These are phyloP conservation scores for Rubus idaeus DNA, from an alignment of 306 rosid genomes.

Conservation along the genomic window DNA sequence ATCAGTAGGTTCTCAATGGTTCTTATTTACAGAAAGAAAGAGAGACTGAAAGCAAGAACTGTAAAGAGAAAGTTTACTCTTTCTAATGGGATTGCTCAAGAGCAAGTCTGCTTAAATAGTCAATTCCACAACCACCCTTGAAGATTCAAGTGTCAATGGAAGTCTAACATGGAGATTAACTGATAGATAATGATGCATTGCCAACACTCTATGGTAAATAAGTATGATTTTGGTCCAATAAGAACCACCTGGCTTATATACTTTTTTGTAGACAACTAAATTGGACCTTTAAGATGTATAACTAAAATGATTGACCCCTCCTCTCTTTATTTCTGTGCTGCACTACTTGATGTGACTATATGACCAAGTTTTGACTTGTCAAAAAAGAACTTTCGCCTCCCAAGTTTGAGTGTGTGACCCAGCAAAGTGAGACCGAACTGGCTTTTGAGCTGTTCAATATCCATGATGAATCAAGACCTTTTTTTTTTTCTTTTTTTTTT, in stretches of 20 bases:
- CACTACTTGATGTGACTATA: conserved; percentile 8
- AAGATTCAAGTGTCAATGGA: conserved; percentile 31
- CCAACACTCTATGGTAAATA: conserved; percentile 10
- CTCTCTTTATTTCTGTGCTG: not conserved
- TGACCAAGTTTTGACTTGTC: conserved; percentile 25
- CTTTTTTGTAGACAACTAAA: not conserved
- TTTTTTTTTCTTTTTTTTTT: no score
- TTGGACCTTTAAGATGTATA: not conserved
- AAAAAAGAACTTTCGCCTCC: conserved; percentile 18
- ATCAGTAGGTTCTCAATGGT: conserved; percentile 17
- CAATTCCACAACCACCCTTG: conserved; percentile 35
- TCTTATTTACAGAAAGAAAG: conserved; percentile 2
- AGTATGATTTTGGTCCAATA: not conserved
- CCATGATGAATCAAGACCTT: conserved; percentile 4
- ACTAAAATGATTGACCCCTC: conserved; percentile 11
- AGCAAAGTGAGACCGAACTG: conserved; percentile 22
- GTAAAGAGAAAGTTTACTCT: conserved; percentile 29
- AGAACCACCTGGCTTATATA: not conserved
- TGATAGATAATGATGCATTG: not conserved
- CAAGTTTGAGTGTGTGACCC: conserved; percentile 34
- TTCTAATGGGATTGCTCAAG: conserved; percentile 38
- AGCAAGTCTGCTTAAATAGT: conserved; percentile 20
- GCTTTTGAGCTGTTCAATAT: conserved; percentile 45
- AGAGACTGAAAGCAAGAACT: conserved; percentile 15
- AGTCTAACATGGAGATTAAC: conserved; percentile 8